Evolutionary conservation across 768 basidiomycete species (phyloP), one percentile per base, ranked within the genome.

Genomic region (Tricholoma hemisulphureum): DNA sequence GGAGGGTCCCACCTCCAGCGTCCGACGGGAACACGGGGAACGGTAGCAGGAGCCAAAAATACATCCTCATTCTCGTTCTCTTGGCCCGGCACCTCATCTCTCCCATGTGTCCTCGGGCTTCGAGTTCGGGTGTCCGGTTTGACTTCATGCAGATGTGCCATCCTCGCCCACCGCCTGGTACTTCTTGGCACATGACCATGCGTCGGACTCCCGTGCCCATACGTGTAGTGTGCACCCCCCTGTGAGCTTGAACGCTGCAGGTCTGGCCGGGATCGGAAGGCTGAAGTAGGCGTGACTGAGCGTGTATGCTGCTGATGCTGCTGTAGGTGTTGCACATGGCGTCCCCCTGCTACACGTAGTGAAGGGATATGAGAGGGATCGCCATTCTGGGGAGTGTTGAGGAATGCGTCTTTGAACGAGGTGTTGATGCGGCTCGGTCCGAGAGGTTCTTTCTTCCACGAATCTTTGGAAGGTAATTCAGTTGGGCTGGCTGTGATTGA

Each of bases 121-220:
- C 18, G 39, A 41, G 10, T 41, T 32, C 16, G 43, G 13, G 8
- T 5, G 20, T 51, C 46, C 13, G 6, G 21, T 41, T 65, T 79
- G 57, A 88, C 82, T 64, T 87, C 84, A 60, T 90, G 88, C 46
- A 89, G 62, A 73, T 90, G 88, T 3, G 88, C 84, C 0, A 76
- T 86, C 34, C 84, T 75, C 20, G 87, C 87, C 80, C 84, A 86
- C 34, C 77, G 78, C 59, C 79, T 82, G 16, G 81, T 79, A 54
- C 80, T 80, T 51, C 71, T 75, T 6, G 78, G 78, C 5, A 72
- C 73, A 55, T 26, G 18, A 41, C 35, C n/a, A n/a, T 49, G 46
- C 9, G 9, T 29, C 24, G 56, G 24, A 18, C 14, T 54, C 23
- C 31, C 41, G 34, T 60, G 60, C 46, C 58, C 60, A 29, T 43